Evolutionary conservation across 208 protist species (phyloP).

Genomic region (Borovskyia barvae): DNA sequence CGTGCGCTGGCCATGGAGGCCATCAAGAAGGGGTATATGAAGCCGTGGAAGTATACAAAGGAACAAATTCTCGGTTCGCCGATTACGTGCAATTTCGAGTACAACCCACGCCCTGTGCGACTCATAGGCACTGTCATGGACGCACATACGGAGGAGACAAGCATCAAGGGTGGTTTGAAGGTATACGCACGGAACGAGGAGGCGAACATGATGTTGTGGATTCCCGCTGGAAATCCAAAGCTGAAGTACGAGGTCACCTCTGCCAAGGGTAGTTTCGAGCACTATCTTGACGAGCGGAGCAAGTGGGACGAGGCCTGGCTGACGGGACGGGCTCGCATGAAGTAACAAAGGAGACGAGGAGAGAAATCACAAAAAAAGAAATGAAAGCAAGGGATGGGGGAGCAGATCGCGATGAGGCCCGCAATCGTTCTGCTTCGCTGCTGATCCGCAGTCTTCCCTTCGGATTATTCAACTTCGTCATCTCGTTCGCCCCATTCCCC

Average conservation of each 20-base stretch:
- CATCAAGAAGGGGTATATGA: slow-evolving; percentile 81
- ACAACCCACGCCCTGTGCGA: slow-evolving; percentile 87
- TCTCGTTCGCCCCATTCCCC: too few species aligned
- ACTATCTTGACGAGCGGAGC: slow-evolving; percentile 87
- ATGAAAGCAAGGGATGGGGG: too few species aligned
- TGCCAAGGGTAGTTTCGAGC: slow-evolving; percentile 83
- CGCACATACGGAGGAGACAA: slow-evolving; percentile 84
- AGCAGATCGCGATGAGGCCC: too few species aligned
- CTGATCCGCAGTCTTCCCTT: too few species aligned
- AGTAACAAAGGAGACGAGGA: slow-evolving; percentile 29
- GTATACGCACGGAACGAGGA: slow-evolving; percentile 89
- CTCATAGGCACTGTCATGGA: slow-evolving; percentile 92
- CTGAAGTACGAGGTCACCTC: slow-evolving; percentile 85
- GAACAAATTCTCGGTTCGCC: slow-evolving; percentile 87
- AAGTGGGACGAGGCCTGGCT: slow-evolving; percentile 92
- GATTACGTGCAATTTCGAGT: slow-evolving; percentile 89
- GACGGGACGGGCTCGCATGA: slow-evolving; percentile 86
- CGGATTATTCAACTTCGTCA: too few species aligned
- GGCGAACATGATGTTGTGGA: slow-evolving; percentile 91
- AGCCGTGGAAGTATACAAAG: slow-evolving; percentile 89
- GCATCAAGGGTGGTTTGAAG: slow-evolving; percentile 89
- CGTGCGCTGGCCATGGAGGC: slow-evolving; percentile 84
- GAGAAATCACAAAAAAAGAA: too few species aligned
- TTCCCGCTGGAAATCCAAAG: slow-evolving; percentile 87
- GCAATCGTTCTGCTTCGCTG: too few species aligned